phyloP scores from a whole-genome alignment of 1,284 basidiomycete genomes.

The Ustilago trichophora region DNA sequence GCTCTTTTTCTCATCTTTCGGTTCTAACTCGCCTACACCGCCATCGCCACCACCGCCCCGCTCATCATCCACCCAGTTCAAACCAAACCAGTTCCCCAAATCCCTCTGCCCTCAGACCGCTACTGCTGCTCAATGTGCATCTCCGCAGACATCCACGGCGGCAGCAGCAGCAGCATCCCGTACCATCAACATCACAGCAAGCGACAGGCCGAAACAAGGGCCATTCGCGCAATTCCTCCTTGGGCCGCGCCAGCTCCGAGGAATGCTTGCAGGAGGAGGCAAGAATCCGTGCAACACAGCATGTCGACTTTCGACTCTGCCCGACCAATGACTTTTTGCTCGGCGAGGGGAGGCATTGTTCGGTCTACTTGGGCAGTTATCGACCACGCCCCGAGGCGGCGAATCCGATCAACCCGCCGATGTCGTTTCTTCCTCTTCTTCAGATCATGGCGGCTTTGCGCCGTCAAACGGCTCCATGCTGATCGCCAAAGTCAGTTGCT shows the following conservation, averaged over 20 bases:
- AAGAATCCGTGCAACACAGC: slow-evolving; percentile 51
- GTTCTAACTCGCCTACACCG: slow-evolving; percentile 12
- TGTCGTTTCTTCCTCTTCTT: not conserved
- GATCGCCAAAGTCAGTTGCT: slow-evolving; percentile 62
- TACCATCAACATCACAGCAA: slow-evolving; percentile 5
- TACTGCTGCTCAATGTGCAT: too few relatives aligned
- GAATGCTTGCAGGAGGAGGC: slow-evolving; percentile 54
- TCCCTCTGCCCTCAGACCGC: too few relatives aligned
- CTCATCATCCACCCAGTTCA: not conserved
- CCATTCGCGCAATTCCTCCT: slow-evolving; percentile 47
- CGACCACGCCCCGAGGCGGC: slow-evolving; percentile 9
- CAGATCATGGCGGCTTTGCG: slow-evolving; percentile 57
- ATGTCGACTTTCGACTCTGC: slow-evolving; percentile 58
- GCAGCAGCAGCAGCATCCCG: not conserved
- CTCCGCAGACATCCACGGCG: not conserved
- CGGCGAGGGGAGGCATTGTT: slow-evolving; percentile 62
- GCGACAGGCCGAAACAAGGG: slow-evolving; percentile 9
- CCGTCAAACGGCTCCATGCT: slow-evolving; percentile 62
- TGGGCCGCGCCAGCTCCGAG: slow-evolving; percentile 55
- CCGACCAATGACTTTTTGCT: slow-evolving; percentile 55
- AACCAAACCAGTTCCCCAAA: too few relatives aligned
- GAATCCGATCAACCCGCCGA: not conserved
- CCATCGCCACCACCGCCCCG: slow-evolving; percentile 24
- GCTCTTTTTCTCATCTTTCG: slow-evolving; percentile 38
- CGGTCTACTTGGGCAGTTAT: slow-evolving; percentile 61